A percentile compares a stretch with the other conserved stretches of the same genome.
These are phyloP conservation scores for Penicillium psychrofluorescens DNA, from an alignment of 495 filamentous ascomycete species.

Conservation along the genomic window DNA sequence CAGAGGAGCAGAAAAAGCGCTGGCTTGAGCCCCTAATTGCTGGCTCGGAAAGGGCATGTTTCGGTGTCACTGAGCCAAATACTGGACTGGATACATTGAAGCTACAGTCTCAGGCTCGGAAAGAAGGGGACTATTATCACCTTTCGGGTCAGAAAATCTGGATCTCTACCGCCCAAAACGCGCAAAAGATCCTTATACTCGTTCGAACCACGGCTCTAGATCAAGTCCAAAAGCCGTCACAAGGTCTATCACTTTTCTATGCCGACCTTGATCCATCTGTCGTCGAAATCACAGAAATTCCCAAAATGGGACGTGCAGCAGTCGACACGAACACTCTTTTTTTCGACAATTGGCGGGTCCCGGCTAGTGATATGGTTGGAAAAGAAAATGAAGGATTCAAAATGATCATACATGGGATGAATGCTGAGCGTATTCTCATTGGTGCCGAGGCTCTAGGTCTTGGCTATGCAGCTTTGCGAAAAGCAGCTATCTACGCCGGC, in stretches of 20 bases:
- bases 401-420: conserved; percentile 77
- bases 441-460: conserved; percentile 73
- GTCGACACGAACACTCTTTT: conserved; percentile 79
- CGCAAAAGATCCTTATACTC: conserved; percentile 68
- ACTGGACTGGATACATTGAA: conserved; percentile 69
- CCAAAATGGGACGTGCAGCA: conserved; percentile 75
- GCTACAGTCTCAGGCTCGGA: conserved; percentile 52
- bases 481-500: conserved; percentile 58
- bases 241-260: conserved; percentile 71
- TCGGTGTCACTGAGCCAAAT: conserved; percentile 60
- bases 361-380: conserved; percentile 55
- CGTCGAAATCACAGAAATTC: conserved; percentile 59
- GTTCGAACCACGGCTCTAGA: conserved; percentile 65
- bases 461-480: conserved; percentile 63
- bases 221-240: conserved; percentile 54
- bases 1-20: conserved; percentile 46
- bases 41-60: conserved; percentile 62
- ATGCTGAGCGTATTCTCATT: conserved; percentile 69
- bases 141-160: conserved; percentile 75
- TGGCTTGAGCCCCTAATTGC: conserved; percentile 63
- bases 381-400: conserved; percentile 67
- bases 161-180: conserved; percentile 75
- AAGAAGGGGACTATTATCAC: conserved; percentile 43
- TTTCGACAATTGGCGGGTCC: conserved; percentile 65
- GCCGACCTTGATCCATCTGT: conserved; percentile 59